Conservation (phyloP, 75 land plant genomes). For the Ceratopteris richardii region DNA sequence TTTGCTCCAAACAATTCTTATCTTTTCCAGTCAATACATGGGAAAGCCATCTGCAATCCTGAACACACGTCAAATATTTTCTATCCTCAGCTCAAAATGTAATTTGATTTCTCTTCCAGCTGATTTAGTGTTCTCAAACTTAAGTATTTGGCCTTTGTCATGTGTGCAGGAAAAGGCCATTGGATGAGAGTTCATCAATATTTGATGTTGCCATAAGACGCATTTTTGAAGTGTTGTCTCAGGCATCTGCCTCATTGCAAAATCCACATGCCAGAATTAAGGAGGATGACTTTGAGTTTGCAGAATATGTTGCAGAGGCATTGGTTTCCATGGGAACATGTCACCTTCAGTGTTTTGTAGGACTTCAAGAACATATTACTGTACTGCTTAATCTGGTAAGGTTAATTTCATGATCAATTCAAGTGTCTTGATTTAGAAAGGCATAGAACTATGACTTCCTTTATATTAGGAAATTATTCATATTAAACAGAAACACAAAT, state of each 20-base stretch:
- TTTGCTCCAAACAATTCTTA: background rate
- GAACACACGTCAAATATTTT: background rate
- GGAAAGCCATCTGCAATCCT: background rate
- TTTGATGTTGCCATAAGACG: constrained; percentile 57
- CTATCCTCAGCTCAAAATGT: too few species aligned
- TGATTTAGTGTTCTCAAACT: too few species aligned
- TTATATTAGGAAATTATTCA: background rate
- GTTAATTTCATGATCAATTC: background rate
- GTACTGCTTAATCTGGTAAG: constrained; percentile 62
- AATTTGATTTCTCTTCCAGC: too few species aligned
- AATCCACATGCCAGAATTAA: constrained; percentile 25
- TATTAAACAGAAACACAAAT: background rate
- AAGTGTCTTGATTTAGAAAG: background rate
- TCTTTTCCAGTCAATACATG: background rate
- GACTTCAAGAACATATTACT: constrained; percentile 30
- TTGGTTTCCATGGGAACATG: constrained; percentile 71
- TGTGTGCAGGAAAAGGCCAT: constrained; percentile 83
- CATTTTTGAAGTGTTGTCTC: constrained; percentile 59
- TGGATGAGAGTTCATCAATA: constrained; percentile 50
- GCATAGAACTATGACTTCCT: too few species aligned
- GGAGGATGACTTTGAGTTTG: constrained; percentile 63
- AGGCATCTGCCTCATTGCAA: constrained; percentile 20
- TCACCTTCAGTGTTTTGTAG: constrained; percentile 62
- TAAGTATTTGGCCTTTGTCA: too few species aligned
- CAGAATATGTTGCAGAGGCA: constrained; percentile 74